These are phyloP conservation scores for Trametes hirsuta DNA, from an alignment of 1,284 basidiomycete genomes.

Conservation along the genomic window DNA sequence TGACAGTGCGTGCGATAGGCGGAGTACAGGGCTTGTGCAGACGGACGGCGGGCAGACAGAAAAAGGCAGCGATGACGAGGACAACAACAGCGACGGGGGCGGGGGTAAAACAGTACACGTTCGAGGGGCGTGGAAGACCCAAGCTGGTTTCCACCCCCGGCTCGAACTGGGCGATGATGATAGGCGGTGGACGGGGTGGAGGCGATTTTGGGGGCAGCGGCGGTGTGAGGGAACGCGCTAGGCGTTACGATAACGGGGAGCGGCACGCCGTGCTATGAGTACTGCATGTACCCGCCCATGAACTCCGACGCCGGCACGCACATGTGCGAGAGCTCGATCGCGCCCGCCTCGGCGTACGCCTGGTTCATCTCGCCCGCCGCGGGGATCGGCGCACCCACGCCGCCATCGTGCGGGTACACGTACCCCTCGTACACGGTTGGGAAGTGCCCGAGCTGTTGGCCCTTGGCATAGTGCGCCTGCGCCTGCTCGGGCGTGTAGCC, in stretches of 20 bases:
- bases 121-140: not conserved
- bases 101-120: constrained; percentile 10
- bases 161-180: not conserved
- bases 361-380: constrained; percentile 13
- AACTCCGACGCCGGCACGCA: constrained; percentile 29
- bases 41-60: constrained; percentile 6
- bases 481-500: constrained; percentile 9
- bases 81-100: constrained; percentile 5
- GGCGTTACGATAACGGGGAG: not conserved
- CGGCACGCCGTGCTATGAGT: constrained; percentile 10
- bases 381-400: constrained; percentile 3
- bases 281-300: constrained; percentile 26
- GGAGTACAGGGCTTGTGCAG: constrained; percentile 3
- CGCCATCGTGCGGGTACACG: constrained; percentile 13
- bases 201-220: not conserved
- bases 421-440: constrained; percentile 24
- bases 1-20: not conserved
- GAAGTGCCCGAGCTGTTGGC: constrained; percentile 7
- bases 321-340: constrained; percentile 29
- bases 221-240: not conserved
- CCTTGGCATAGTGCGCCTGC: not conserved
- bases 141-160: not conserved
- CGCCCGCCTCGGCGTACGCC: constrained; percentile 24
- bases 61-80: constrained; percentile 5
- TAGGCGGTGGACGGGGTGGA: not conserved